Evolutionary conservation across 352 stramenopile genomes (phyloP).

Genomic region (Phytophthora kernoviae): DNA sequence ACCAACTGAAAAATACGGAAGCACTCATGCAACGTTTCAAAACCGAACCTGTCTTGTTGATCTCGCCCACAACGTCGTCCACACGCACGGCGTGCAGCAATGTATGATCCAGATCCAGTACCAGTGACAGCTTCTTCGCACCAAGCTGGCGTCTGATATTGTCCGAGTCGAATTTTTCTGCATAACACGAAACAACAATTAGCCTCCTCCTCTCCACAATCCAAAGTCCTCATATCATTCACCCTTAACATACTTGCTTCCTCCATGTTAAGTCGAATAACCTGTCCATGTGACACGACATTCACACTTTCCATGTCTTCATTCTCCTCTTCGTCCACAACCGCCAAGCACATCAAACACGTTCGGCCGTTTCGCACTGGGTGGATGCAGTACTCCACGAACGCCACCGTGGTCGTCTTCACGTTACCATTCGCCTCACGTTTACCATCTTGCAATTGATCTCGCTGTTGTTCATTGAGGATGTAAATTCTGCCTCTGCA

Average conservation of each 20-base stretch:
- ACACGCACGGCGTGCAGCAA: slow-evolving; percentile 93
- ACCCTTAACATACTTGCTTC: slow-evolving; percentile 91
- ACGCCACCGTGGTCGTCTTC: slow-evolving; percentile 40
- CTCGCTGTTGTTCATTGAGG: slow-evolving; percentile 24
- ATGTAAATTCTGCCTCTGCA: slow-evolving; percentile 91
- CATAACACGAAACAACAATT: slow-evolving; percentile 9
- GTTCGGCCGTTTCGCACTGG: slow-evolving; percentile 72
- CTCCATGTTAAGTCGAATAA: slow-evolving; percentile 95
- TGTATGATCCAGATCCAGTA: slow-evolving; percentile 98
- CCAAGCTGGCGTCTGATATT: slow-evolving; percentile 88
- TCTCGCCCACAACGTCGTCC: slow-evolving; percentile 65
- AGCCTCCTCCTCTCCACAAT: slow-evolving; percentile 9
- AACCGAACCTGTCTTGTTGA: slow-evolving; percentile 55
- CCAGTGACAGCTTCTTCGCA: slow-evolving; percentile 92
- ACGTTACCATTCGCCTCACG: slow-evolving; percentile 1
- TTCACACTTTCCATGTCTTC: slow-evolving; percentile 76
- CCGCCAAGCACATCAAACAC: slow-evolving; percentile 81
- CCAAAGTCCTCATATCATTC: slow-evolving; percentile 48
- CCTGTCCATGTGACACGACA: slow-evolving; percentile 85
- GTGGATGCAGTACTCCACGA: slow-evolving; percentile 84
- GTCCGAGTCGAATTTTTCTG: slow-evolving; percentile 86
- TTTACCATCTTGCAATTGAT: slow-evolving; percentile 7
- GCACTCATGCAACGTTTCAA: neutral
- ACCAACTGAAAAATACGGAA: neutral
- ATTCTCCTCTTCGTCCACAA: slow-evolving; percentile 75